These are phyloP conservation scores for Monosporascus sp. DNA, from an alignment of 2,329 filamentous ascomycete genomes.

Conservation along the genomic window DNA sequence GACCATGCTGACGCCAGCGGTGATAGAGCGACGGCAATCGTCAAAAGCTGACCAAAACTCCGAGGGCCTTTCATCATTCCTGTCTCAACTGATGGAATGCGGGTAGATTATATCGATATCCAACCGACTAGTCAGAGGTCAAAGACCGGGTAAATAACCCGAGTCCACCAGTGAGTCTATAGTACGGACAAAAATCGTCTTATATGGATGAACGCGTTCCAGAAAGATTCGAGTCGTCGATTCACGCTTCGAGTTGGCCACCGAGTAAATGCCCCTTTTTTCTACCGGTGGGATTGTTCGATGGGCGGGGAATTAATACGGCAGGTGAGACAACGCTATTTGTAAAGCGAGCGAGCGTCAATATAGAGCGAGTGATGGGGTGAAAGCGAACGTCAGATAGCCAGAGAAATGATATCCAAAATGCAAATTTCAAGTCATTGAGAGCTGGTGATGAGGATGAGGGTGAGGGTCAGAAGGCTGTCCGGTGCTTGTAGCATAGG, in stretches of 20 bases:
- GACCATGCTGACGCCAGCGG: conserved; percentile 53
- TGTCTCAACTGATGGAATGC: conserved; percentile 22
- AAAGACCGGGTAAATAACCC: conserved; percentile 7
- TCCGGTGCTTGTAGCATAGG: not conserved
- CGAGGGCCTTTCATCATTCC: conserved; percentile 45
- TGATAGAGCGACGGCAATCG: conserved; percentile 48
- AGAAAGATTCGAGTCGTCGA: not conserved
- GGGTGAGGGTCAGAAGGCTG: not conserved
- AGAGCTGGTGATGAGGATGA: not conserved
- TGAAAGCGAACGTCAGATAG: conserved; percentile 23
- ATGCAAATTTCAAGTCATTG: conserved; percentile 13
- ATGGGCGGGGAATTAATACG: too few relatives aligned
- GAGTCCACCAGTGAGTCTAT: conserved; percentile 2
- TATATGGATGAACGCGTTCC: not conserved
- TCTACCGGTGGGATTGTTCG: not conserved
- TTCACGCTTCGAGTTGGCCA: not conserved
- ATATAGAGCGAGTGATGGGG: conserved; percentile 4
- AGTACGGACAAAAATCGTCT: not conserved
- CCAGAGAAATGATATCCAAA: conserved; percentile 6
- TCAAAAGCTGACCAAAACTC: conserved; percentile 42
- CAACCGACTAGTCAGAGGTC: conserved; percentile 6
- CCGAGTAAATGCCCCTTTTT: not conserved
- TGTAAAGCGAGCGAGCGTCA: conserved; percentile 19
- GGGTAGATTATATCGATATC: conserved; percentile 8
- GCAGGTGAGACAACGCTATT: too few relatives aligned